Conservation (phyloP, 2,329 filamentous ascomycete genomes). For the Penicillium sp. region DNA sequence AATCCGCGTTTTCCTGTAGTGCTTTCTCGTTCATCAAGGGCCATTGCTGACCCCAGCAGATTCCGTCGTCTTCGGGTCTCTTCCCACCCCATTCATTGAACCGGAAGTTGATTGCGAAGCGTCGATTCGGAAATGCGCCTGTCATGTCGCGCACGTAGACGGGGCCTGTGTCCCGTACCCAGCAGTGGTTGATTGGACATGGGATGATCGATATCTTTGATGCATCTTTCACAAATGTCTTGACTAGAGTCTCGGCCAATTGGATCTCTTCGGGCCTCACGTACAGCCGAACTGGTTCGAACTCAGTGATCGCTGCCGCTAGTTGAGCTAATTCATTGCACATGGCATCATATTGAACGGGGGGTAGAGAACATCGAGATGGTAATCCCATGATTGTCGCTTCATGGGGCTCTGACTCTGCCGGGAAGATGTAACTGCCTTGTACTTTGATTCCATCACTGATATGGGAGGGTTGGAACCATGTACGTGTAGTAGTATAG, state of each 20-base stretch:
- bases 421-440: constrained; percentile 7
- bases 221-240: constrained; percentile 1
- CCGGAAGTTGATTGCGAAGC: constrained; percentile 17
- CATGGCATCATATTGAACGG: constrained; percentile 3
- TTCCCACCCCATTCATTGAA: constrained; percentile 26
- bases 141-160: constrained; percentile 19
- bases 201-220: constrained; percentile 14
- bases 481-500: not conserved
- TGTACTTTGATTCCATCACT: not conserved
- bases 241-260: constrained; percentile 11
- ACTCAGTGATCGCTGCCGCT: constrained; percentile 16
- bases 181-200: constrained; percentile 19
- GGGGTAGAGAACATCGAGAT: constrained; percentile 4
- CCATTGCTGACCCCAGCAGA: constrained; percentile 11
- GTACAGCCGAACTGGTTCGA: constrained; percentile 24
- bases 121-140: constrained; percentile 8
- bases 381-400: constrained; percentile 9
- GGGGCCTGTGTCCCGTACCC: constrained; percentile 22
- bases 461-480: not conserved
- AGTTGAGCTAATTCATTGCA: constrained; percentile 16
- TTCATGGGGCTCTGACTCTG: constrained; percentile 10
- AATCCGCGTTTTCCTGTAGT: constrained; percentile 13
- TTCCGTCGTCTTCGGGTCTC: constrained; percentile 13
- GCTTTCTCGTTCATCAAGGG: constrained; percentile 11
- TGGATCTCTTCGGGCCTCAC: constrained; percentile 16